Percentiles rank a stretch among this genome's conserved stretches.
phyloP scores from a whole-genome alignment of 2,329 filamentous ascomycete species.

The Rhynchosporium secalis region DNA sequence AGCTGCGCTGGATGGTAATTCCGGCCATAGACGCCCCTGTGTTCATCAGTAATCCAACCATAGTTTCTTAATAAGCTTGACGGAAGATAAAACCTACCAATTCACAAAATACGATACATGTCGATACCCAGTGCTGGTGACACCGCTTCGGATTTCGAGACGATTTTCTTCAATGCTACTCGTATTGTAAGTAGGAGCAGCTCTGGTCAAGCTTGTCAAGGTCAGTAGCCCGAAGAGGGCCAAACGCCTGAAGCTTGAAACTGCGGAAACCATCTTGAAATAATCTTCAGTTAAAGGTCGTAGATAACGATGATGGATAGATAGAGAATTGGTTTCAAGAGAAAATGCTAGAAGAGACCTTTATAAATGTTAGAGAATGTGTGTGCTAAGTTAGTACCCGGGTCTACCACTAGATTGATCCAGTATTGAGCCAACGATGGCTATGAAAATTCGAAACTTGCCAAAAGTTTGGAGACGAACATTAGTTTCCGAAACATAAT shows the following conservation, averaged over 20 bases:
- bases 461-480: too few species aligned
- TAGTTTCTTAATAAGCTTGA: not conserved
- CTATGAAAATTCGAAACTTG: too few species aligned
- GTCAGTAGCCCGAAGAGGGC: not conserved
- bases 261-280: not conserved
- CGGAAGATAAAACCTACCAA: not conserved
- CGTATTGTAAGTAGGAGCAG: not conserved
- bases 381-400: too few species aligned
- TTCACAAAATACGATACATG: not conserved
- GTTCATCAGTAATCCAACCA: not conserved
- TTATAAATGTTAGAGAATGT: too few species aligned
- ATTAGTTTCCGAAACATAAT: too few species aligned
- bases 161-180: not conserved
- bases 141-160: not conserved
- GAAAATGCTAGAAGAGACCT: too few species aligned
- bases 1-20: constrained; percentile 68
- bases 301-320: too few species aligned
- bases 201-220: not conserved
- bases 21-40: not conserved
- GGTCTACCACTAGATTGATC: too few species aligned
- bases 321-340: too few species aligned
- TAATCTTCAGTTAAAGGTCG: not conserved
- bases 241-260: not conserved
- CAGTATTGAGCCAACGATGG: too few species aligned
- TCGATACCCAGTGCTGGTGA: not conserved